These are phyloP conservation scores for Phytophthora pistaciae DNA, from an alignment of 352 stramenopile species.

Conservation along the genomic window DNA sequence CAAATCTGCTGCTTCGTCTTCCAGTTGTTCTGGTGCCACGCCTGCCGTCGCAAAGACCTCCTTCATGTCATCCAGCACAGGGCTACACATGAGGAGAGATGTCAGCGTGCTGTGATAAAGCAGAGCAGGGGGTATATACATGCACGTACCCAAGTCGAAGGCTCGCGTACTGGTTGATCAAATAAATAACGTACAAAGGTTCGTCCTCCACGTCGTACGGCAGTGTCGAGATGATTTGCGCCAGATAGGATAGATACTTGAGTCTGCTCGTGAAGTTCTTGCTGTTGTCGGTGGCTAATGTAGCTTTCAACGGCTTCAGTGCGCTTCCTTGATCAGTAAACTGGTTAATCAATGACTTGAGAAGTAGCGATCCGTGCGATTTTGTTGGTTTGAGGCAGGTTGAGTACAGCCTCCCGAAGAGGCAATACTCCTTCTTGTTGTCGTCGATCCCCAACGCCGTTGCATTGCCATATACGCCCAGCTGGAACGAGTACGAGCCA, in stretches of 20 bases:
- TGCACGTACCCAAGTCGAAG: conserved; percentile 79
- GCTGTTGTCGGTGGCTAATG: conserved; percentile 13
- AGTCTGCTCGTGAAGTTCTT: conserved; percentile 30
- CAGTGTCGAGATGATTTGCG: conserved; percentile 71
- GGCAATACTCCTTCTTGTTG: conserved; percentile 73
- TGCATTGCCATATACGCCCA: conserved; percentile 56
- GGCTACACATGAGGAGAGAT: conserved; percentile 37
- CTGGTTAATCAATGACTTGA: conserved; percentile 74
- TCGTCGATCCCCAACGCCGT: conserved; percentile 70
- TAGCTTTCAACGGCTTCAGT: conserved; percentile 38
- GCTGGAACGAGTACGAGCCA: conserved; percentile 75
- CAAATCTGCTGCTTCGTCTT: conserved; percentile 64
- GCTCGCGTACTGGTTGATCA: conserved; percentile 84
- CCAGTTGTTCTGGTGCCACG: conserved; percentile 42
- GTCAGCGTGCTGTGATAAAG: conserved; percentile 7
- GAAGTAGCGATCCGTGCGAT: conserved; percentile 62
- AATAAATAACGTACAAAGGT: conserved; percentile 89
- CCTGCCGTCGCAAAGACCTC: conserved; percentile 53
- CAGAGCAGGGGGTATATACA: conserved; percentile 4
- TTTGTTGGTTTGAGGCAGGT: conserved; percentile 60
- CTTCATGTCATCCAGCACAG: conserved; percentile 62
- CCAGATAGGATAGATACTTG: conserved; percentile 83
- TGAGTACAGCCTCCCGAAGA: conserved; percentile 79
- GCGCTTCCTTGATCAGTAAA: conserved; percentile 69
- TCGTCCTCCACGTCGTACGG: conserved; percentile 88